Conservation (phyloP, 495 filamentous ascomycete genomes). For the Xylaria bambusicola region DNA sequence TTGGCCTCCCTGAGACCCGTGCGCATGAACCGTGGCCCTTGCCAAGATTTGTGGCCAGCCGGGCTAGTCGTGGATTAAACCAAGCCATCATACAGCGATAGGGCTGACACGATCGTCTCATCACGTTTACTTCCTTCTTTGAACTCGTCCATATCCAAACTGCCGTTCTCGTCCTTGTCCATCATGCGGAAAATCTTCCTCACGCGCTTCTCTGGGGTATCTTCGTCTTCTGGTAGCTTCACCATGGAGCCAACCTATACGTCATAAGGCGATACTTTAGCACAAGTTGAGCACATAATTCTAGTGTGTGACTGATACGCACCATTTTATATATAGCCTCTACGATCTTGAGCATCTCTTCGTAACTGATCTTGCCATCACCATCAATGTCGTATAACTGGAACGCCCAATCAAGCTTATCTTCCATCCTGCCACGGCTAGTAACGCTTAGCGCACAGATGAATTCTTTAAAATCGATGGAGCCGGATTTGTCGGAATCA, state of each 20-base stretch:
- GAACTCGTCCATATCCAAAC: constrained; percentile 92
- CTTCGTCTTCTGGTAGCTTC: constrained; percentile 96
- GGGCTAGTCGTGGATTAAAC: constrained; percentile 54
- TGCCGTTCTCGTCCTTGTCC: constrained; percentile 99
- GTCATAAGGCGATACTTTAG: constrained; percentile 20
- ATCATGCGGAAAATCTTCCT: constrained; percentile 99
- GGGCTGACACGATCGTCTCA: constrained; percentile 96
- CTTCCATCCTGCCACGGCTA: constrained; percentile 96
- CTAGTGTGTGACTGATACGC: constrained; percentile 20
- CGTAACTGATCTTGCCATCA: constrained; percentile 97
- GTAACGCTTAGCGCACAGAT: constrained; percentile 98
- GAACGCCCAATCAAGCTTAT: constrained; percentile 99
- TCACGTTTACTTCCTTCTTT: constrained; percentile 98
- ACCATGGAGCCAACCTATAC: constrained; percentile 95
- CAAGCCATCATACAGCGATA: constrained; percentile 94
- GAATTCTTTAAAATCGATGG: constrained; percentile 99
- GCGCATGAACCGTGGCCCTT: background rate
- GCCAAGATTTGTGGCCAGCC: constrained; percentile 2
- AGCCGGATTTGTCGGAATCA: constrained; percentile 93
- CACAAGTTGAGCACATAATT: background rate
- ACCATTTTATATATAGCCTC: constrained; percentile 99
- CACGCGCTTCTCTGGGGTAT: constrained; percentile 97
- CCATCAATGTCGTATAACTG: constrained; percentile 99
- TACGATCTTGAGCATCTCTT: constrained; percentile 98
- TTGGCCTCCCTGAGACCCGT: background rate